Percentiles rank a stretch among this genome's conserved stretches.
phyloP scores from a whole-genome alignment of 1,284 basidiomycete genomes.

The Malassezia obtusa region DNA sequence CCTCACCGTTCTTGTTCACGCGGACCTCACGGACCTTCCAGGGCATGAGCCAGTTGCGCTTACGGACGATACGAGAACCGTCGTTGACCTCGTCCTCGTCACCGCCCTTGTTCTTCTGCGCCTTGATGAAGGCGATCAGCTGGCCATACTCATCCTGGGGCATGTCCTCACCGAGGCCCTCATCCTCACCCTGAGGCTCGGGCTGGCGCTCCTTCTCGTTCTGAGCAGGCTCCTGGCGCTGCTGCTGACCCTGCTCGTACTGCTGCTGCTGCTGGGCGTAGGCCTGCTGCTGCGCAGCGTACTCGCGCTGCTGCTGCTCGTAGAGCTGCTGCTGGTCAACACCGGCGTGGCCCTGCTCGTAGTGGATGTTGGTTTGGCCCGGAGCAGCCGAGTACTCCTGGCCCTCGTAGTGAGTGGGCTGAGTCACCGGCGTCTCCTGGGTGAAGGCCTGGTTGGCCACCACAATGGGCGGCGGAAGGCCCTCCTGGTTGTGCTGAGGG shows the following conservation, averaged over 20 bases:
- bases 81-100: constrained; percentile 36
- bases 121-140: constrained; percentile 43
- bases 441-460: constrained; percentile 16
- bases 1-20: constrained; percentile 48
- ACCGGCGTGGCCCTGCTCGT: constrained; percentile 3
- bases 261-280: neutral
- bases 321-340: neutral
- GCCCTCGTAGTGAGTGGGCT: constrained; percentile 9
- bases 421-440: constrained; percentile 12
- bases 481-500: constrained; percentile 6
- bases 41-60: constrained; percentile 36
- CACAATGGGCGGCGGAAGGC: constrained; percentile 17
- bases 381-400: neutral
- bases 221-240: constrained; percentile 1
- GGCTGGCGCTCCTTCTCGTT: neutral
- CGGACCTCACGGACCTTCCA: constrained; percentile 45
- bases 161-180: constrained; percentile 29
- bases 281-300: constrained; percentile 10
- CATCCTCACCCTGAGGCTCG: constrained; percentile 16
- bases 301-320: neutral
- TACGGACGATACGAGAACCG: constrained; percentile 38
- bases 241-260: neutral
- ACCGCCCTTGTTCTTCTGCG: constrained; percentile 26
- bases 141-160: constrained; percentile 42
- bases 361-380: constrained; percentile 3